phyloP scores from a whole-genome alignment of 164 flowering plant species.

The Piper longum region DNA sequence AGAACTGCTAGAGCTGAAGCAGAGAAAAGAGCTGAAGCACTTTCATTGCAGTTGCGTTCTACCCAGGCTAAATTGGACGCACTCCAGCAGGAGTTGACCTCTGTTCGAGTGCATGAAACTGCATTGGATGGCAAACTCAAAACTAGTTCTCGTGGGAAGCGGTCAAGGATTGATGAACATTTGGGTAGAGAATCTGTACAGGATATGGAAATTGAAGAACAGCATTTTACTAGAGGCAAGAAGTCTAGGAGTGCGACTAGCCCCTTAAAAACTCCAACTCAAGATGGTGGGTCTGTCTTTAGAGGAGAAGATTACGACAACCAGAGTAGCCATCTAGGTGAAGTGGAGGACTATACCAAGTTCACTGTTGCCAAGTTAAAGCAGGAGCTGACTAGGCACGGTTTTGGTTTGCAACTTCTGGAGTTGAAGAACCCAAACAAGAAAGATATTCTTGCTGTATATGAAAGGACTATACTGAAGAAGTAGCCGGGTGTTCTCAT shows the following conservation, averaged over 20 bases:
- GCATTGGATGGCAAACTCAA: slow-evolving; percentile 70
- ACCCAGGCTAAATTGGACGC: slow-evolving; percentile 75
- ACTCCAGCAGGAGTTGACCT: slow-evolving; percentile 70
- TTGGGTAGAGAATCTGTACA: slow-evolving; percentile 39
- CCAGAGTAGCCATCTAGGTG: slow-evolving; percentile 30
- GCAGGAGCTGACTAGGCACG: slow-evolving; percentile 79
- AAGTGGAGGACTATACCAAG: slow-evolving; percentile 60
- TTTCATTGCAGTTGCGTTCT: slow-evolving; percentile 68
- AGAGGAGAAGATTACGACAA: slow-evolving; percentile 35
- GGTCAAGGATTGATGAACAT: slow-evolving; percentile 32
- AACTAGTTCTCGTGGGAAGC: slow-evolving; percentile 70
- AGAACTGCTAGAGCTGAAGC: slow-evolving; percentile 73
- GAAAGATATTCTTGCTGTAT: slow-evolving; percentile 64
- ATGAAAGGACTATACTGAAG: slow-evolving; percentile 55
- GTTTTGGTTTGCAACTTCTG: slow-evolving; percentile 74
- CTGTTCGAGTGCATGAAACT: slow-evolving; percentile 55
- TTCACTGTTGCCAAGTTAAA: slow-evolving; percentile 66
- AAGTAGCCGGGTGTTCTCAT: slow-evolving; percentile 9
- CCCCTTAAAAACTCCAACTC: slow-evolving; percentile 41
- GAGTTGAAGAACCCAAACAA: slow-evolving; percentile 61
- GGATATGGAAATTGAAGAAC: slow-evolving; percentile 36
- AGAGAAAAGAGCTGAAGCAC: slow-evolving; percentile 60
- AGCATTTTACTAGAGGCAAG: slow-evolving; percentile 33
- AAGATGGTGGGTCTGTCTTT: slow-evolving; percentile 72
- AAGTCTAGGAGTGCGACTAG: slow-evolving; percentile 57